Percentiles rank a stretch among this genome's conserved stretches.
Evolutionary conservation across 2,329 filamentous ascomycete species (phyloP).

Genomic region (Teratosphaeria pseudoeucalypti): DNA sequence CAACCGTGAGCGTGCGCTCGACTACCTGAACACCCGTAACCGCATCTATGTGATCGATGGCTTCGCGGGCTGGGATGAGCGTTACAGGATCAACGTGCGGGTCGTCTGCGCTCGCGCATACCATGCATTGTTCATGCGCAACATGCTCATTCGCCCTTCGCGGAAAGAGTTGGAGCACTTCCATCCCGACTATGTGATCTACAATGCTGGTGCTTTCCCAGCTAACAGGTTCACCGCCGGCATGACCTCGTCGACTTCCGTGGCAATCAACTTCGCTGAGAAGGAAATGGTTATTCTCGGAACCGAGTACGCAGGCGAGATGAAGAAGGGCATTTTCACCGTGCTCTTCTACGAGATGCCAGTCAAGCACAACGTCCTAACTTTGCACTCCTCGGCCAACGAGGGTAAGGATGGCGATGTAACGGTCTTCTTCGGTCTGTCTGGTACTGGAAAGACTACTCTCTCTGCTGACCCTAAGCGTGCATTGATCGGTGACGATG

Average conservation of each 20-base stretch:
- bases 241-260: constrained; percentile 97
- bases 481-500: constrained; percentile 91
- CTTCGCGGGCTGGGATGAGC: constrained; percentile 95
- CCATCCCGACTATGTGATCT: constrained; percentile 99
- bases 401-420: constrained; percentile 91
- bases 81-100: constrained; percentile 93
- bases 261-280: constrained; percentile 97
- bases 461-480: constrained; percentile 95
- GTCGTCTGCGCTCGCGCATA: constrained; percentile 98
- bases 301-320: constrained; percentile 81
- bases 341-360: constrained; percentile 99
- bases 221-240: constrained; percentile 96
- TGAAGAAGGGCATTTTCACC: constrained; percentile 68
- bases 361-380: constrained; percentile 97
- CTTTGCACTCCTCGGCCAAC: constrained; percentile 96
- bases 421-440: constrained; percentile 98
- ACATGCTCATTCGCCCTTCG: constrained; percentile 96
- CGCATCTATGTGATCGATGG: constrained; percentile 98
- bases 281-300: constrained; percentile 99
- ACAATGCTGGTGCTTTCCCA: constrained; percentile 97
- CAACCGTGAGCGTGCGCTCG: constrained; percentile 95
- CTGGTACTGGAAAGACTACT: constrained; percentile 97
- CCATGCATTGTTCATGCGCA: constrained; percentile 99
- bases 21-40: constrained; percentile 98
- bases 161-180: constrained; percentile 91